Percentiles rank a stretch among this genome's conserved stretches.
Conservation (phyloP, 2,329 filamentous ascomycete genomes). For the Pezicula carpinea region DNA sequence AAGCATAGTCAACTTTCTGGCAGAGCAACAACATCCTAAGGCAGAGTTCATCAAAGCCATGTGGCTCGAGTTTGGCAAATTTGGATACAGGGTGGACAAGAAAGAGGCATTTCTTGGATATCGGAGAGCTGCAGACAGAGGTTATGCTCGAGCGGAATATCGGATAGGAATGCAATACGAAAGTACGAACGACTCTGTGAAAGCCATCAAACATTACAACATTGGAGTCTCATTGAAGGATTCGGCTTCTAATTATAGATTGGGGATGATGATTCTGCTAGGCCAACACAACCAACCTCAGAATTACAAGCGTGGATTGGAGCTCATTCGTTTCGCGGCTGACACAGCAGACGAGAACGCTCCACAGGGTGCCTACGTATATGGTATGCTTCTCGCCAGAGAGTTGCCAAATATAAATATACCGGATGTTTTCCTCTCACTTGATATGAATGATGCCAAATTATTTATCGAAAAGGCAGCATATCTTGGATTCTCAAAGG, state of each 20-base stretch:
- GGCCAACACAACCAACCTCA: conserved; percentile 89
- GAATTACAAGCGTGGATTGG: conserved; percentile 71
- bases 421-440: conserved; percentile 65
- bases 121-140: conserved; percentile 76
- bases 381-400: conserved; percentile 87
- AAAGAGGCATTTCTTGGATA: conserved; percentile 91
- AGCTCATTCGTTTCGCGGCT: conserved; percentile 79
- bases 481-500: conserved; percentile 91
- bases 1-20: conserved; percentile 86
- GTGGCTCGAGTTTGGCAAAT: conserved; percentile 98
- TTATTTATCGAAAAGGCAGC: conserved; percentile 95
- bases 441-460: conserved; percentile 68
- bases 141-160: conserved; percentile 87
- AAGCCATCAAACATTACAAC: conserved; percentile 88
- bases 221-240: conserved; percentile 74
- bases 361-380: conserved; percentile 90
- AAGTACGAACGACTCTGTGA: conserved; percentile 85
- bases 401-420: conserved; percentile 88
- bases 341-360: conserved; percentile 92
- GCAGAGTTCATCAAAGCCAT: conserved; percentile 92
- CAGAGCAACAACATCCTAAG: conserved; percentile 87
- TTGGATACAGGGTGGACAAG: conserved; percentile 84
- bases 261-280: conserved; percentile 96
- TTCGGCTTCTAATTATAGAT: conserved; percentile 78
- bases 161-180: conserved; percentile 98